phyloP scores from a whole-genome alignment of 148 eudicot species.

The Heliosperma pusillum region DNA sequence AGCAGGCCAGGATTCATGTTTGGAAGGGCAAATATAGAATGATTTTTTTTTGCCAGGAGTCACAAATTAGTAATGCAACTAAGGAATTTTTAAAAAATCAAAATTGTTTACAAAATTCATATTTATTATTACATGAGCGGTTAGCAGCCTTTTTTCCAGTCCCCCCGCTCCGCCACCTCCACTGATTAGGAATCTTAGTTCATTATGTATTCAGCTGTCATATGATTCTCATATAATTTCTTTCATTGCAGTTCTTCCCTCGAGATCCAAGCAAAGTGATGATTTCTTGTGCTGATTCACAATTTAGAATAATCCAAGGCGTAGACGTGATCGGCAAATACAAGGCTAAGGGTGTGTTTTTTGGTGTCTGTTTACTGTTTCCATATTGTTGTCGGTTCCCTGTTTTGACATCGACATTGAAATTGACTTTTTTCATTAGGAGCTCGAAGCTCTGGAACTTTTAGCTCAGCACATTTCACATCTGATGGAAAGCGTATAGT shows the following conservation, averaged over 20 bases:
- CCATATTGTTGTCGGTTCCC: not conserved
- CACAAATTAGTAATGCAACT: not conserved
- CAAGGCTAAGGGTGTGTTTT: slow-evolving; percentile 65
- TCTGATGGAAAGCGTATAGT: slow-evolving; percentile 77
- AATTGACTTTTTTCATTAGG: slow-evolving; percentile 33
- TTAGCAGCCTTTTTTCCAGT: no score
- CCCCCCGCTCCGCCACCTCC: no score
- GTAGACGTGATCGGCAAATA: slow-evolving; percentile 66
- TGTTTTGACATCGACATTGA: not conserved
- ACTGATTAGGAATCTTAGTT: not conserved
- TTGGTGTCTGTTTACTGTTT: not conserved
- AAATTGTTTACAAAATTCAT: no score
- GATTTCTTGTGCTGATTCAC: slow-evolving; percentile 92
- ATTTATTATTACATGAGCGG: no score
- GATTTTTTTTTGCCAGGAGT: no score
- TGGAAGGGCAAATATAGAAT: no score
- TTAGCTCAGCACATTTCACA: slow-evolving; percentile 64
- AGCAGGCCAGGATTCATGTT: not conserved
- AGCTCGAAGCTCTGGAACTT: slow-evolving; percentile 46
- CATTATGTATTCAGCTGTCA: not conserved
- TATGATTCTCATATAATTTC: slow-evolving; percentile 6
- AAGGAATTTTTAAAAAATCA: no score
- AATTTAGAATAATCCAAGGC: slow-evolving; percentile 68
- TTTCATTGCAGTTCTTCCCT: slow-evolving; percentile 63
- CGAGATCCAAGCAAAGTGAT: slow-evolving; percentile 73